These are phyloP conservation scores for Trichomonas vaginalis DNA, from an alignment of 208 protist species.

Conservation along the genomic window DNA sequence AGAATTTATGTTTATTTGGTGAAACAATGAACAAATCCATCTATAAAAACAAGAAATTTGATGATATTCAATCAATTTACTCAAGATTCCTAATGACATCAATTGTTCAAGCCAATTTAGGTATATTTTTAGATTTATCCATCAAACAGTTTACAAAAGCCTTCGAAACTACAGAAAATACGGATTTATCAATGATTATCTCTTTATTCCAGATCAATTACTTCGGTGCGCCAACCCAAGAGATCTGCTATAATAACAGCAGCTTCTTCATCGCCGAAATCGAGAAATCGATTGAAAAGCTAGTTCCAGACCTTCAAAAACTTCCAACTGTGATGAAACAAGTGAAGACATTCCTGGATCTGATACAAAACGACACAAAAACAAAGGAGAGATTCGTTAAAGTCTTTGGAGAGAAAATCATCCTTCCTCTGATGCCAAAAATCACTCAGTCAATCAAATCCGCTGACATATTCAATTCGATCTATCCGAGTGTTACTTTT, in stretches of 20 bases:
- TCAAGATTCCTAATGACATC: background rate
- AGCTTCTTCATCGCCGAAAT: background rate
- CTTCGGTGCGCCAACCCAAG: background rate
- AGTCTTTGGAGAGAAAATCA: background rate
- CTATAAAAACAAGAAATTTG: background rate
- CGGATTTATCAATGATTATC: background rate
- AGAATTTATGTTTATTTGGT: background rate
- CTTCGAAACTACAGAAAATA: background rate
- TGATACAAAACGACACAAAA: background rate
- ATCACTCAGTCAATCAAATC: background rate
- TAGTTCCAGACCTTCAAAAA: background rate
- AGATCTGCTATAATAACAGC: background rate
- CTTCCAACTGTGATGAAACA: background rate
- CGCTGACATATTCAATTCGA: background rate
- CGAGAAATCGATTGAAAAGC: background rate
- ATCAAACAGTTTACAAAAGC: background rate
- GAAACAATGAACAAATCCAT: background rate
- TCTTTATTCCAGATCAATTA: background rate
- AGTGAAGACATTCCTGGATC: background rate
- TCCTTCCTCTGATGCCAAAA: background rate
- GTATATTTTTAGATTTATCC: background rate
- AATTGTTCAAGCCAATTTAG: background rate
- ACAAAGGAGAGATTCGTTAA: background rate
- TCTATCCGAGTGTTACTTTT: background rate
- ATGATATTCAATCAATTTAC: background rate